A percentile compares a stretch with the other conserved stretches of the same genome.
phyloP scores from a whole-genome alignment of 768 basidiomycete species.

The Boletus rubescentipes region DNA sequence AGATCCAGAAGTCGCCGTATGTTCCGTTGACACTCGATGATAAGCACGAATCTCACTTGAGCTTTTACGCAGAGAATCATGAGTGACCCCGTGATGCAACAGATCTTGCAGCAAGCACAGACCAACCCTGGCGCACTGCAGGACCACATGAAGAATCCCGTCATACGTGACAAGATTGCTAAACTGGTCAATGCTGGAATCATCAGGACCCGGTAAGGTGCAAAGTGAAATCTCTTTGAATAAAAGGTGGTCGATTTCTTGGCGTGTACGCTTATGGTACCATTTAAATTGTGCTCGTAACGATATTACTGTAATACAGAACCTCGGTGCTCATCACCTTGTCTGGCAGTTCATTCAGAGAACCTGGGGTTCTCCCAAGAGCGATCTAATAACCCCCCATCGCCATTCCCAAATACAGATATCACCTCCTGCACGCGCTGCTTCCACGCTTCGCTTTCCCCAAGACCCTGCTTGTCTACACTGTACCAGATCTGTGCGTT shows the following conservation, averaged over 20 bases:
- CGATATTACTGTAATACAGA: conserved; percentile 18
- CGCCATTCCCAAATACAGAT: conserved; percentile 44
- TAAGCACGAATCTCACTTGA: conserved; percentile 4
- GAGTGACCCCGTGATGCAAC: conserved; percentile 91
- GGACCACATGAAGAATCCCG: conserved; percentile 95
- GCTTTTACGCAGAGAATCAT: conserved; percentile 68
- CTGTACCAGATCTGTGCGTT: conserved; percentile 68
- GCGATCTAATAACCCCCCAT: conserved; percentile 52
- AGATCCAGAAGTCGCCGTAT: conserved; percentile 91
- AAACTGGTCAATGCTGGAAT: conserved; percentile 93
- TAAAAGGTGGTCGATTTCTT: conserved; percentile 13
- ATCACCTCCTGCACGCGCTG: conserved; percentile 39
- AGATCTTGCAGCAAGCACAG: conserved; percentile 94
- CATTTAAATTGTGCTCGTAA: conserved; percentile 21
- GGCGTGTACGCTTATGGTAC: conserved; percentile 23
- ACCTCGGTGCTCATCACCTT: background rate
- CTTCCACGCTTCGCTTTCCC: conserved; percentile 41
- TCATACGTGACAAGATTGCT: conserved; percentile 76
- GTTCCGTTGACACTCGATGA: conserved; percentile 28
- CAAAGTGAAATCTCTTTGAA: conserved; percentile 8
- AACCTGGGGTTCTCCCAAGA: conserved; percentile 67
- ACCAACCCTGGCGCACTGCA: conserved; percentile 82
- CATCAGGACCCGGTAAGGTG: conserved; percentile 74
- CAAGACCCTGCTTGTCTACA: conserved; percentile 40
- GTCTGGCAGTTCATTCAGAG: conserved; percentile 3